Conservation (phyloP, 2,329 filamentous ascomycete genomes). For the Aspergillus aculeatus region DNA sequence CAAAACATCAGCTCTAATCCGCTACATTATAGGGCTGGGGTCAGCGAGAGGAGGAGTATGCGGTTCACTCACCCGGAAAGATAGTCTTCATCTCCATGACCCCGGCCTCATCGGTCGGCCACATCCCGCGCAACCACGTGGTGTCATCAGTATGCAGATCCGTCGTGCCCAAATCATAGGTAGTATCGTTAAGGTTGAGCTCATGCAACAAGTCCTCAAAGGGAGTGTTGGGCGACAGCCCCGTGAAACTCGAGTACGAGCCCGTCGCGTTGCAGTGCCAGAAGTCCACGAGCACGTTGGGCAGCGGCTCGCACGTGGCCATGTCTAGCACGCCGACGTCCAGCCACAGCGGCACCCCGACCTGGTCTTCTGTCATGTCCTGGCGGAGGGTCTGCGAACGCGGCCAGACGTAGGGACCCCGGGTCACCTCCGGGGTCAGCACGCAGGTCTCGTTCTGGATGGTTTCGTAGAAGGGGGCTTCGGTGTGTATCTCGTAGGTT, state of each 20-base stretch:
- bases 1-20: no score
- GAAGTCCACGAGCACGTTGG: conserved; percentile 39
- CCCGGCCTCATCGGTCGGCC: conserved; percentile 45
- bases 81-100: conserved; percentile 49
- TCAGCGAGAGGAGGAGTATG: no score
- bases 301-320: conserved; percentile 40
- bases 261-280: conserved; percentile 49
- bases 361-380: conserved; percentile 37
- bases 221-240: conserved; percentile 29
- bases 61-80: conserved; percentile 31
- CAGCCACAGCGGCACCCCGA: conserved; percentile 42
- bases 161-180: conserved; percentile 17
- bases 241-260: conserved; percentile 33
- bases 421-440: conserved; percentile 39
- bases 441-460: conserved; percentile 32
- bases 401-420: conserved; percentile 38
- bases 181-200: conserved; percentile 32
- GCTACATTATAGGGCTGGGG: no score
- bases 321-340: conserved; percentile 46
- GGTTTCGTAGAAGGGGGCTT: conserved; percentile 19
- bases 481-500: conserved; percentile 2
- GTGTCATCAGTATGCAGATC: conserved; percentile 28
- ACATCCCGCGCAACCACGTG: conserved; percentile 49
- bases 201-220: conserved; percentile 30
- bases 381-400: conserved; percentile 40